Evolutionary conservation across 768 basidiomycete genomes (phyloP), one percentile per base, ranked within the genome.

Genomic region (button mushroom (Agaricus bisporus)): DNA sequence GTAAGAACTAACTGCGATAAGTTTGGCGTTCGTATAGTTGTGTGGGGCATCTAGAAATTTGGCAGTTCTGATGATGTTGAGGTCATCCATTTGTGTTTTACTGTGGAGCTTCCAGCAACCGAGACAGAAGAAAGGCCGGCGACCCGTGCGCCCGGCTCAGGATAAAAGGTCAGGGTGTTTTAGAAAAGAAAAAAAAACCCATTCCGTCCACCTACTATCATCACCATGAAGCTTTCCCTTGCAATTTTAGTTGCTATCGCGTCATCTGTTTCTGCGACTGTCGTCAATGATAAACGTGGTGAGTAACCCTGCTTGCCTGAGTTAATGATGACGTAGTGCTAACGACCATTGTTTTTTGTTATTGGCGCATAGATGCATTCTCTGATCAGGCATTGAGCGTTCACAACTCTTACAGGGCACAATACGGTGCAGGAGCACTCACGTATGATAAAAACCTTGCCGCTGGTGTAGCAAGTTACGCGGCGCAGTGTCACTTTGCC

Each of bases 391-490:
- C 44, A 17, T 41, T 54, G 36, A 39, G 36, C 52, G 8, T 37
- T 28, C 52, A 54, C 12, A 54, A 54, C 14, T 29, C 38, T 5
- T 20, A 45, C 25, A 39, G 52, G 38, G 38, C 25, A 29, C 52
- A 5, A 9, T 54, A 54, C 4, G 45, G 52, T 18, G 52, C 52
- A 1, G 4, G 4, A 0, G 45, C 52, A n/a, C 37, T 54, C 17
- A 39, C 17, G 5, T 54, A 54, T 35, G 52, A 54, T 38, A 47
- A 54, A 12, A 47, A 41, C 14, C 44, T 54, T 18, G 52, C 52
- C n/a, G 35, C 45, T 14, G 52, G 52, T 11, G 45, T 45, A 32
- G 52, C 52, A 2, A 14, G 10, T 18, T 47, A 54, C 14, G 45
- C 52, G 18, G 45, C 22, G 17, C 38, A 47, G 6, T 54, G 52